A percentile compares a stretch with the other conserved stretches of the same genome.
Conservation (phyloP, 164 flowering plant genomes). For the Vitis cinerea region DNA sequence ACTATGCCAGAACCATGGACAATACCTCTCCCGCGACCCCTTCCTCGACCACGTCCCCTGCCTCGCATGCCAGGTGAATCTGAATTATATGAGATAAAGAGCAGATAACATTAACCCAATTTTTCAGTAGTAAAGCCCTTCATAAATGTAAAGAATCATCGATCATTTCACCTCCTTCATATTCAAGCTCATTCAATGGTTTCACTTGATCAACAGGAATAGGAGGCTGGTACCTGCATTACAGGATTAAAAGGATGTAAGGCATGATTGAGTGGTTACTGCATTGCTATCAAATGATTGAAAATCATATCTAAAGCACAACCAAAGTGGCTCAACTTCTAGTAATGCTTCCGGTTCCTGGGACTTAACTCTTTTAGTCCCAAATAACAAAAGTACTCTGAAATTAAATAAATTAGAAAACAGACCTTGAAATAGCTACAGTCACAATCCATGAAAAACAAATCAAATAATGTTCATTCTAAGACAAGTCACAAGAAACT, state of each 20-base stretch:
- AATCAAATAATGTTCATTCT: background rate
- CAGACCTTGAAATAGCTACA: too few species aligned
- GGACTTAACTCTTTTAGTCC: too few species aligned
- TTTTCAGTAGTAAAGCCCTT: background rate
- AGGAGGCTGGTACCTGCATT: conserved; percentile 58
- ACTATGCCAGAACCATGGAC: background rate
- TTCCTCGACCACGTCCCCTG: conserved; percentile 43
- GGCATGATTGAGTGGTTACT: background rate
- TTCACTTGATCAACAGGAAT: conserved; percentile 65
- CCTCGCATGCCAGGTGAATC: conserved; percentile 40
- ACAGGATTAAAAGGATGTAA: background rate
- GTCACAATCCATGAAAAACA: too few species aligned
- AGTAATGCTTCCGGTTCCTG: too few species aligned
- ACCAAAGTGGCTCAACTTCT: too few species aligned
- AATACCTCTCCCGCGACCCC: conserved; percentile 24
- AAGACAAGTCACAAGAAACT: background rate
- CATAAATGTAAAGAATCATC: background rate
- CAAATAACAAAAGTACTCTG: too few species aligned
- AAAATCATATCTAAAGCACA: background rate
- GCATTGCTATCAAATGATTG: background rate
- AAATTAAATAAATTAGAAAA: too few species aligned
- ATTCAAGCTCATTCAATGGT: conserved; percentile 43
- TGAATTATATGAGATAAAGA: background rate
- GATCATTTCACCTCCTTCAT: conserved; percentile 47
- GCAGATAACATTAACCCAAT: background rate